Percentiles rank a stretch among this genome's conserved stretches.
Conservation (phyloP, 257 asterid species). For the Hygrophila difformis region DNA sequence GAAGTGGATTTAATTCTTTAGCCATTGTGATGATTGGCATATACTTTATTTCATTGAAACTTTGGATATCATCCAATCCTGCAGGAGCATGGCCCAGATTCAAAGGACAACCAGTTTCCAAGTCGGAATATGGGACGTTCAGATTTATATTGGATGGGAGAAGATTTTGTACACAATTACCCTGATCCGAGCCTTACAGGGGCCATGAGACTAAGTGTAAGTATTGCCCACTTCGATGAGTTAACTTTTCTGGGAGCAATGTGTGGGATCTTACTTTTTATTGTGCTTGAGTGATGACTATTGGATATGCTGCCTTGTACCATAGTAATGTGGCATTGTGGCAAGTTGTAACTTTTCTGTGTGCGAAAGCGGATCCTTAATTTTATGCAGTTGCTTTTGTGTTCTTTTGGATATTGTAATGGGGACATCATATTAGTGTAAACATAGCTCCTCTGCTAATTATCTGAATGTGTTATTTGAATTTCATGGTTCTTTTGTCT, state of each 20-base stretch:
- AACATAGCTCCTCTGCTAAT: no score
- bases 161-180: constrained; percentile 35
- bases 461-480: no score
- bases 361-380: background rate
- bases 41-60: constrained; percentile 2
- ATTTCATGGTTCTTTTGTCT: background rate
- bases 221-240: constrained; percentile 3
- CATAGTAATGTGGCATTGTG: no score
- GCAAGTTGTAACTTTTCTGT: constrained; percentile 13
- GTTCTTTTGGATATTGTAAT: no score
- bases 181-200: constrained; percentile 53
- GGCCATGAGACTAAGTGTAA: constrained; percentile 61
- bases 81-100: constrained; percentile 65
- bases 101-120: constrained; percentile 53
- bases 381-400: no score
- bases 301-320: no score
- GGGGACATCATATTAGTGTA: no score
- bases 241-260: background rate
- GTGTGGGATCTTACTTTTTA: background rate
- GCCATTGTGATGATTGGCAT: no score
- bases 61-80: constrained; percentile 17
- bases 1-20: no score
- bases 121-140: constrained; percentile 40
- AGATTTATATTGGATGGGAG: constrained; percentile 57
- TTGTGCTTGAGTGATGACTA: no score